Conservation (phyloP, 1,284 basidiomycete species). For the Microbotryum scabiosae region DNA sequence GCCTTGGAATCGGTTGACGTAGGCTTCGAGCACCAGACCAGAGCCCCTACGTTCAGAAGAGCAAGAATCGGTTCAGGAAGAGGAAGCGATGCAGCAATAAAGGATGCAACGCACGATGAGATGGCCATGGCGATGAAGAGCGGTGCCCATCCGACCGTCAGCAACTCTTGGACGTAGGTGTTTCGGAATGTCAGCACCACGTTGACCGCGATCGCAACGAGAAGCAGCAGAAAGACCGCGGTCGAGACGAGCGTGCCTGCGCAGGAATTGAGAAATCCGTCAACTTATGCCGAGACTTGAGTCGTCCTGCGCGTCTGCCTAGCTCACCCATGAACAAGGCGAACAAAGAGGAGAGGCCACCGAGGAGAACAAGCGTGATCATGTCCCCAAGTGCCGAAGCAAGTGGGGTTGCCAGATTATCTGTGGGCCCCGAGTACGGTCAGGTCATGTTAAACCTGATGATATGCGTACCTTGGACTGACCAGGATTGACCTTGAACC, state of each 20-base stretch:
- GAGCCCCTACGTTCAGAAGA: conserved; percentile 55
- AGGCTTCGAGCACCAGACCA: conserved; percentile 81
- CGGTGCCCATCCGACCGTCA: conserved; percentile 80
- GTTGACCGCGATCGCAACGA: conserved; percentile 52
- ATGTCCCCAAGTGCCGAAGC: conserved; percentile 89
- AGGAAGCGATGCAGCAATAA: not conserved
- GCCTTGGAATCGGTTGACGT: conserved; percentile 75
- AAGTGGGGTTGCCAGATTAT: conserved; percentile 90
- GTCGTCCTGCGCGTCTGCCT: not conserved
- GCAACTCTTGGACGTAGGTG: conserved; percentile 56
- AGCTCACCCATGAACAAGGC: conserved; percentile 35
- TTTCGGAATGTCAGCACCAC: conserved; percentile 54
- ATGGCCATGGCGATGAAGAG: conserved; percentile 88
- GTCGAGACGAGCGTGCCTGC: conserved; percentile 41
- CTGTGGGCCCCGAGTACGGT: conserved; percentile 42
- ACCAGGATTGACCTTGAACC: conserved; percentile 75
- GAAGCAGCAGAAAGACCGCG: conserved; percentile 55
- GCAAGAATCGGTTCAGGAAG: not conserved
- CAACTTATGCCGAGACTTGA: no score
- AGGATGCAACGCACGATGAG: conserved; percentile 42
- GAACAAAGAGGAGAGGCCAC: conserved; percentile 36
- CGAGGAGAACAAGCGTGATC: conserved; percentile 55
- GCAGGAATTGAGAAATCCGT: no score
- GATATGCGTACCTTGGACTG: conserved; percentile 26
- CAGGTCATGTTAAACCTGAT: not conserved